Percentiles rank a stretch among this genome's conserved stretches.
Evolutionary conservation across 106 monocot genomes (phyloP).

Genomic region (Dendrobium chrysotoxum): DNA sequence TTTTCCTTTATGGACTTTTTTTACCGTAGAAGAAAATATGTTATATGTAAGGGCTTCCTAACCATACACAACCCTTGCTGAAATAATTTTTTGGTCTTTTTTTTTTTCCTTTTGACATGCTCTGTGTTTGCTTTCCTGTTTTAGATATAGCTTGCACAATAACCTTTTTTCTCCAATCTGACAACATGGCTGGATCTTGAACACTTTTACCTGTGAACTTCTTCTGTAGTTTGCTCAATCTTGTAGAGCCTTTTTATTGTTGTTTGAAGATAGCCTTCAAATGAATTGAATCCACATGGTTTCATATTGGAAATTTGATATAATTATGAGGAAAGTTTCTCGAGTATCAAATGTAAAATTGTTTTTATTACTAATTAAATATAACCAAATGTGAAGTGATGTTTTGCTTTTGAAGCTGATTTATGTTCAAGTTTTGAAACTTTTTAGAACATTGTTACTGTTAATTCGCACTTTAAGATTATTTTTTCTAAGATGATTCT

Average conservation of each 20-base stretch:
- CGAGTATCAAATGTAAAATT: not conserved
- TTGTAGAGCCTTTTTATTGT: not conserved
- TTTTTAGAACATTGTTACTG: not conserved
- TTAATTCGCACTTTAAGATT: not conserved
- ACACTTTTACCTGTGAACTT: not conserved
- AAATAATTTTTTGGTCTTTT: not conserved
- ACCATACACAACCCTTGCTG: conserved; percentile 2
- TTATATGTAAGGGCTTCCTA: not conserved
- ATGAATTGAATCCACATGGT: not conserved
- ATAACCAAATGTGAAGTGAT: not conserved
- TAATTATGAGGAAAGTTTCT: not conserved
- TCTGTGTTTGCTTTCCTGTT: not conserved
- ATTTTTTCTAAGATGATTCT: not conserved
- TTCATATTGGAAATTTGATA: not conserved
- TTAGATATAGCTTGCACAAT: not conserved
- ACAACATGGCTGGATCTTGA: not conserved
- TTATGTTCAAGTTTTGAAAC: no score
- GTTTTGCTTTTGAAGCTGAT: not conserved
- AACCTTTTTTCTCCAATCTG: not conserved
- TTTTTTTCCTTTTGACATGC: not conserved
- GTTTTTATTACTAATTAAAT: not conserved
- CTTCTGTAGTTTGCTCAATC: not conserved
- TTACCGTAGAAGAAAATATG: not conserved
- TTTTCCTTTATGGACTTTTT: not conserved
- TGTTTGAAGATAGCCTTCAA: not conserved